Conservation (phyloP, 2,329 filamentous ascomycete species). For the Ophiocordyceps camponoti-leonardi region DNA sequence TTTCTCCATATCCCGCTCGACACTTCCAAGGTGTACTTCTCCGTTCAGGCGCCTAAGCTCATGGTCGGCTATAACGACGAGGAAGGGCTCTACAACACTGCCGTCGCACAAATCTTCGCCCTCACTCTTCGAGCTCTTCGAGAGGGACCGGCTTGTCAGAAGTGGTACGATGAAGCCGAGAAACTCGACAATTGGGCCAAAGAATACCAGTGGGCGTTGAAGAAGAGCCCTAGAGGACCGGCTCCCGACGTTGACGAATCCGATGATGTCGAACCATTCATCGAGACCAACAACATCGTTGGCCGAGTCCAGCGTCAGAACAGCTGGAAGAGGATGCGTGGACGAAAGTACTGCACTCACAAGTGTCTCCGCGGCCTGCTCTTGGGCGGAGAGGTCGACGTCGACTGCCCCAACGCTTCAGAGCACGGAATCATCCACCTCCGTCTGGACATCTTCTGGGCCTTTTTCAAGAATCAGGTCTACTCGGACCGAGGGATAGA, state of each 20-base stretch:
- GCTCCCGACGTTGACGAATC: neutral
- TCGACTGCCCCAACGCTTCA: slow-evolving; percentile 1
- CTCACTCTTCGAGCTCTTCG: slow-evolving; percentile 17
- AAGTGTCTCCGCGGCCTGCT: slow-evolving; percentile 1
- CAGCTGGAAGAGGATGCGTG: neutral
- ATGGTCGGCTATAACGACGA: slow-evolving; percentile 17
- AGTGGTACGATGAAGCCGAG: slow-evolving; percentile 14
- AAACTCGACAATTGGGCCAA: slow-evolving; percentile 16
- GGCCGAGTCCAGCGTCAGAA: neutral
- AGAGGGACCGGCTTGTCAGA: slow-evolving; percentile 8
- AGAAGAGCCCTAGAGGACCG: neutral
- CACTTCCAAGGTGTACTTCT: slow-evolving; percentile 15
- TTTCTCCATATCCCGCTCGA: slow-evolving; percentile 17
- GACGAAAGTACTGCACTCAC: slow-evolving; percentile 1
- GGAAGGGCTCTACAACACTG: slow-evolving; percentile 16
- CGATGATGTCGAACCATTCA: neutral
- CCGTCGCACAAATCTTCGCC: slow-evolving; percentile 19
- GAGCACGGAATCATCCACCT: slow-evolving; percentile 7
- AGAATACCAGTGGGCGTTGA: slow-evolving; percentile 13
- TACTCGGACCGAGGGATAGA: slow-evolving; percentile 12
- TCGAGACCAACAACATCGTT: neutral
- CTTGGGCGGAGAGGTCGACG: neutral
- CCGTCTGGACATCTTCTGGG: slow-evolving; percentile 8
- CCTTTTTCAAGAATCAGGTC: slow-evolving; percentile 11
- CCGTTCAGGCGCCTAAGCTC: slow-evolving; percentile 13